phyloP scores from a whole-genome alignment of 768 basidiomycete species.

The Tricholoma saponaceum region DNA sequence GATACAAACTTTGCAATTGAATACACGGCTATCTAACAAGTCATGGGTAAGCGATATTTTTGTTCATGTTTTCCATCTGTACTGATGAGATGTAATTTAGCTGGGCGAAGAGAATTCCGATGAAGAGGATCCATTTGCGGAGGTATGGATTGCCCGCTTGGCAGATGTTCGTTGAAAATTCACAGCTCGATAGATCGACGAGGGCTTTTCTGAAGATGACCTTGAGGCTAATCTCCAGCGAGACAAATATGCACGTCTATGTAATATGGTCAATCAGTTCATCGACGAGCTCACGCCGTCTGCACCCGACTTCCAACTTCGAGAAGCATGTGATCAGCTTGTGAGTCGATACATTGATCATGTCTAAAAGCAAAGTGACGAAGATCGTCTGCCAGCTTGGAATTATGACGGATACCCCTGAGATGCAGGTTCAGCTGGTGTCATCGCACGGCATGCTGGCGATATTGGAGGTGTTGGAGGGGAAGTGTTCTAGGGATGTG shows the following conservation, averaged over 20 bases:
- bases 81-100: conserved; percentile 27
- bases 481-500: conserved; percentile 81
- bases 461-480: conserved; percentile 89
- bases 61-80: not conserved
- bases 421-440: conserved; percentile 86
- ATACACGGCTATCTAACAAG: conserved; percentile 81
- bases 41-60: conserved; percentile 63
- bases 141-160: conserved; percentile 39
- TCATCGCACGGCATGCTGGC: conserved; percentile 94
- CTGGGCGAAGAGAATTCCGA: conserved; percentile 80
- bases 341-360: conserved; percentile 40
- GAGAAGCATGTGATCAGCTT: conserved; percentile 83
- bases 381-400: conserved; percentile 43
- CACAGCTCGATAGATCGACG: conserved; percentile 65
- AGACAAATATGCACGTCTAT: conserved; percentile 89
- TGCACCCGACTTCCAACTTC: conserved; percentile 77
- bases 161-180: conserved; percentile 2
- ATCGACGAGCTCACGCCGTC: conserved; percentile 84
- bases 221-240: conserved; percentile 88
- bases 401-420: conserved; percentile 75
- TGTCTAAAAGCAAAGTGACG: not conserved
- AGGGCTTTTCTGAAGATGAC: conserved; percentile 89
- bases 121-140: conserved; percentile 96
- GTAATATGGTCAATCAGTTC: conserved; percentile 73
- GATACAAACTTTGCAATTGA: conserved; percentile 77